phyloP scores from a whole-genome alignment of 768 basidiomycete species.

The Psilocybe cubensis region DNA sequence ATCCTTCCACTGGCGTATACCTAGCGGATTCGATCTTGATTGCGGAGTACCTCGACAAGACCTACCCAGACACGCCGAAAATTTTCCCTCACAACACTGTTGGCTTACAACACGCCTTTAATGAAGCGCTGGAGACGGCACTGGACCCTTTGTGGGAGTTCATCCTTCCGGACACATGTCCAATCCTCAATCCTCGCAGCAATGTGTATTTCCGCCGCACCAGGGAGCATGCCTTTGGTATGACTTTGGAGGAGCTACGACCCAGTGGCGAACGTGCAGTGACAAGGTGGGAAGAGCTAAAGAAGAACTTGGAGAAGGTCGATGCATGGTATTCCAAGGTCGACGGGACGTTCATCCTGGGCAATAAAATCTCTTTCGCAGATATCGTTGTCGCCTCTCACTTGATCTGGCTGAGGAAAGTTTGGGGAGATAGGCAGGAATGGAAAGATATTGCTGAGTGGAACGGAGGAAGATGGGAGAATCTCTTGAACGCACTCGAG shows the following conservation, averaged over 20 bases:
- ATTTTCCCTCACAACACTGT: conserved; percentile 23
- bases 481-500: conserved; percentile 12
- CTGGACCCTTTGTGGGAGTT: background rate
- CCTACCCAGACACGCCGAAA: conserved; percentile 37
- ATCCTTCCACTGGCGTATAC: conserved; percentile 35
- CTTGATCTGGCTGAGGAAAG: conserved; percentile 8
- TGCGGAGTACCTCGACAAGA: conserved; percentile 47
- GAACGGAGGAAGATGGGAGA: conserved; percentile 25
- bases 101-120: conserved; percentile 16
- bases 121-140: background rate
- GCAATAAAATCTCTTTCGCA: conserved; percentile 34
- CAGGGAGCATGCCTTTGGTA: conserved; percentile 32
- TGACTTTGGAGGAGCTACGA: conserved; percentile 34
- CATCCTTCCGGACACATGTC: conserved; percentile 4
- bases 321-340: conserved; percentile 28
- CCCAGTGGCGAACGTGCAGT: conserved; percentile 31
- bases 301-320: conserved; percentile 24
- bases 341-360: conserved; percentile 32
- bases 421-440: conserved; percentile 35
- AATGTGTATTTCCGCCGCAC: conserved; percentile 36
- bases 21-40: conserved; percentile 45
- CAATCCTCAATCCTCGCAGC: conserved; percentile 16
- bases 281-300: conserved; percentile 36
- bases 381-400: conserved; percentile 43
- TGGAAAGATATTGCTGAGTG: conserved; percentile 37